phyloP scores from a whole-genome alignment of 176 grass and related monocot species.

The Carex littledalei region DNA sequence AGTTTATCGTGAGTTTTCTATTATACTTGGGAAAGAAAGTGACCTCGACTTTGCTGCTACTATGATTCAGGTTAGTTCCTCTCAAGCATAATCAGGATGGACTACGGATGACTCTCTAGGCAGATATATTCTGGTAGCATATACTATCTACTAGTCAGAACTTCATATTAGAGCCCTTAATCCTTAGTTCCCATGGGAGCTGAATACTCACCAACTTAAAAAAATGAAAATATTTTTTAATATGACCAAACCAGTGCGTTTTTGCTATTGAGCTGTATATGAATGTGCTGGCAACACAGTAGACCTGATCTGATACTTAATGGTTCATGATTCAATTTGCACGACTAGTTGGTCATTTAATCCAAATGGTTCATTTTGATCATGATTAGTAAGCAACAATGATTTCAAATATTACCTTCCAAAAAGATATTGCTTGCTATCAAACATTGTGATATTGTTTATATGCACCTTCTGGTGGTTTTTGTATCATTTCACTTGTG shows the following conservation, averaged over 20 bases:
- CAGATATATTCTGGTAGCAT: neutral
- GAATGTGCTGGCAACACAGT: neutral
- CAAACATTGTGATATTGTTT: neutral
- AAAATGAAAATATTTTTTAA: neutral
- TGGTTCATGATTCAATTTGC: neutral
- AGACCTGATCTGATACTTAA: neutral
- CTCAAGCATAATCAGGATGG: neutral
- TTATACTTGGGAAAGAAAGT: conserved; percentile 59
- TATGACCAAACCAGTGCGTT: neutral
- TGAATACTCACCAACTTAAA: neutral
- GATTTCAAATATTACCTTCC: neutral
- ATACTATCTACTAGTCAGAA: neutral
- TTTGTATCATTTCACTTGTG: neutral
- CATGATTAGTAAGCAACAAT: neutral
- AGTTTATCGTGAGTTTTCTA: conserved; percentile 80
- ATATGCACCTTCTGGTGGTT: neutral
- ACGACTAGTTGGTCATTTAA: neutral
- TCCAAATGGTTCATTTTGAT: neutral
- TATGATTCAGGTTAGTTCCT: conserved; percentile 85
- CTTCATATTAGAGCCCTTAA: neutral
- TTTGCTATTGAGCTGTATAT: neutral
- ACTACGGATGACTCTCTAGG: neutral
- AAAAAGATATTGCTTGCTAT: neutral
- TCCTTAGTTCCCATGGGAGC: neutral
- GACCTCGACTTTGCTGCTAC: conserved; percentile 78